Evolutionary conservation across 306 rosid genomes (phyloP).

Genomic region (Acacia melanoxylon): DNA sequence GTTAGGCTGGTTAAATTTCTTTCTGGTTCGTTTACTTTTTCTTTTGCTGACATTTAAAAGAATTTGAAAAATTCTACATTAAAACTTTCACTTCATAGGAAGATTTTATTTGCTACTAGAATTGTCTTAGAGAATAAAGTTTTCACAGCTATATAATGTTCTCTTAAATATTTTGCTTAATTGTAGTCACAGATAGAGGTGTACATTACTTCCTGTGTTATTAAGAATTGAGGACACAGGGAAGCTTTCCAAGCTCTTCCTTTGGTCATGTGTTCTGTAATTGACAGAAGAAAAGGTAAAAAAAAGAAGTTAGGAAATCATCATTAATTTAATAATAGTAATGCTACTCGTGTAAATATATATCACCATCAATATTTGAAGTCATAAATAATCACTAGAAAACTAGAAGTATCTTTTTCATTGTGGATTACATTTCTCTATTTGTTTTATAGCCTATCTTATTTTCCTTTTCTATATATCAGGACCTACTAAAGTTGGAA

Average conservation of each 20-base stretch:
- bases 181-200: background rate
- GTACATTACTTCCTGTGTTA: background rate
- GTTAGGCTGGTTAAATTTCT: background rate
- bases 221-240: background rate
- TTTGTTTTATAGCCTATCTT: slow-evolving; percentile 23
- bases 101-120: background rate
- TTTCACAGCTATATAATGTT: background rate
- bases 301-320: background rate
- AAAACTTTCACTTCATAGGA: background rate
- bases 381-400: background rate
- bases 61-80: background rate
- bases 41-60: background rate
- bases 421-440: slow-evolving; percentile 7
- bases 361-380: slow-evolving; percentile 2
- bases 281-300: slow-evolving; percentile 7
- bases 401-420: slow-evolving; percentile 4
- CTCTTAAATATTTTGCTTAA: background rate
- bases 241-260: slow-evolving; percentile 24
- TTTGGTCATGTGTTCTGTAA: slow-evolving; percentile 5
- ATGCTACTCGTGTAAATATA: background rate
- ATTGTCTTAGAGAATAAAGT: slow-evolving; percentile 10
- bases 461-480: slow-evolving; percentile 40
- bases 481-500: slow-evolving; percentile 88
- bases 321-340: slow-evolving; percentile 9
- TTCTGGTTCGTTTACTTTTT: background rate